Conservation (phyloP, 352 stramenopile genomes). For the Pythium guiyangense region DNA sequence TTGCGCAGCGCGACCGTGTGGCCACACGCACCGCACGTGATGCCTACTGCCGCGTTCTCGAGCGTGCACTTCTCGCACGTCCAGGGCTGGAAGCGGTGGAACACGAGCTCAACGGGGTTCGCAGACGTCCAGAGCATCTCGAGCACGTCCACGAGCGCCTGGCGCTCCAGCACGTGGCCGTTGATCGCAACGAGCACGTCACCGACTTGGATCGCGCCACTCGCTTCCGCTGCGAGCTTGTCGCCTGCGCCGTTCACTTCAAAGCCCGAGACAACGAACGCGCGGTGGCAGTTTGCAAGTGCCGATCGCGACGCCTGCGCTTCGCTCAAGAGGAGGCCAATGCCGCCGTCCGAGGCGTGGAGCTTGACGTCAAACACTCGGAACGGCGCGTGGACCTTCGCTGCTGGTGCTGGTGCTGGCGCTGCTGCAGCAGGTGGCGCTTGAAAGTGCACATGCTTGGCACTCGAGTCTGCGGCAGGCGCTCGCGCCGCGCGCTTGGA, state of each 20-base stretch:
- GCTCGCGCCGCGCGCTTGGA: background rate
- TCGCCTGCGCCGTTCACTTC: conserved; percentile 55
- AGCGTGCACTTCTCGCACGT: conserved; percentile 73
- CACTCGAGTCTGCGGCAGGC: background rate
- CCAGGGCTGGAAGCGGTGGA: conserved; percentile 60
- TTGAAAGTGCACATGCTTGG: background rate
- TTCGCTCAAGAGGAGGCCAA: conserved; percentile 62
- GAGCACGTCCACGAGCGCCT: conserved; percentile 49
- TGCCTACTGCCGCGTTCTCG: conserved; percentile 35
- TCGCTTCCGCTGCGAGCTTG: conserved; percentile 68
- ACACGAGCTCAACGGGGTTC: conserved; percentile 63
- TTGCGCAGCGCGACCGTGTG: conserved; percentile 14
- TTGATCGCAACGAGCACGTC: conserved; percentile 70
- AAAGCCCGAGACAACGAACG: conserved; percentile 53
- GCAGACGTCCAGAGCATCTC: conserved; percentile 65
- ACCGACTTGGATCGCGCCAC: conserved; percentile 53
- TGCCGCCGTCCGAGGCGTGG: conserved; percentile 60
- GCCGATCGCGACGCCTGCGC: conserved; percentile 4
- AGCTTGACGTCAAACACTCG: conserved; percentile 54
- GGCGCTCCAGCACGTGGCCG: conserved; percentile 28
- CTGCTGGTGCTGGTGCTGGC: background rate
- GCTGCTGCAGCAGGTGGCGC: too few relatives aligned
- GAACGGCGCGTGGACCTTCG: conserved; percentile 16
- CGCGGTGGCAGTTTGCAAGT: conserved; percentile 14
- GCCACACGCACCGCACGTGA: conserved; percentile 50